phyloP scores from a whole-genome alignment of 2,329 filamentous ascomycete genomes.

The Teratosphaeriaceae sp. region DNA sequence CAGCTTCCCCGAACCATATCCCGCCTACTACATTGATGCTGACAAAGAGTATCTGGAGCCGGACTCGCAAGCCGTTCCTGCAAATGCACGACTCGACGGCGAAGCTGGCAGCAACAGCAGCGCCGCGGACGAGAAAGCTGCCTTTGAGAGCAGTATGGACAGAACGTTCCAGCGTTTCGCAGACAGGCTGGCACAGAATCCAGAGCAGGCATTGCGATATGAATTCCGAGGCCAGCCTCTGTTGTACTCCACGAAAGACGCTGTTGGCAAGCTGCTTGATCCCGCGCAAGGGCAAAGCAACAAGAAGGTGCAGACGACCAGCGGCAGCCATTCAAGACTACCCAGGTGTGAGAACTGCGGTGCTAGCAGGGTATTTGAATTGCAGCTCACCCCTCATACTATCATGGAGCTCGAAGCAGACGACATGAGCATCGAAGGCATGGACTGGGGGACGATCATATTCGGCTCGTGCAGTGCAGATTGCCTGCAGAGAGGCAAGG shows the following conservation, averaged over 20 bases:
- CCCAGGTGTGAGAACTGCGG: slow-evolving; percentile 75
- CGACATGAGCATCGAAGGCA: slow-evolving; percentile 64
- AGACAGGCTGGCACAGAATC: slow-evolving; percentile 44
- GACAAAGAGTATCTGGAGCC: slow-evolving; percentile 82
- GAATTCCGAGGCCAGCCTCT: slow-evolving; percentile 48
- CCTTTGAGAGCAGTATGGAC: slow-evolving; percentile 44
- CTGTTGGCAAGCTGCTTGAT: slow-evolving; percentile 59
- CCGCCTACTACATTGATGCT: slow-evolving; percentile 73
- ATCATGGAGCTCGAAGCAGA: slow-evolving; percentile 80
- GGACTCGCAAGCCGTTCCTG: slow-evolving; percentile 35
- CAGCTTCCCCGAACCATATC: slow-evolving; percentile 64
- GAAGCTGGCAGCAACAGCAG: slow-evolving; percentile 20
- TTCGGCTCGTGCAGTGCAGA: slow-evolving; percentile 77
- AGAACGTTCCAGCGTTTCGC: slow-evolving; percentile 46
- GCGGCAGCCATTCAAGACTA: slow-evolving; percentile 41
- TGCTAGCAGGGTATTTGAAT: slow-evolving; percentile 71
- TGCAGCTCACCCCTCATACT: slow-evolving; percentile 85
- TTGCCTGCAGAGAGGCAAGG: slow-evolving; percentile 57
- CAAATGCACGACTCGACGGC: slow-evolving; percentile 20
- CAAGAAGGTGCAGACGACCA: slow-evolving; percentile 14
- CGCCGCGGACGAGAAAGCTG: slow-evolving; percentile 37
- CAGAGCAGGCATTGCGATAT: slow-evolving; percentile 46
- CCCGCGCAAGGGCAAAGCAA: slow-evolving; percentile 22
- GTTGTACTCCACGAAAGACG: slow-evolving; percentile 73
- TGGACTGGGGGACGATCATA: slow-evolving; percentile 97